Conservation (phyloP, 441 rosid genomes). For the Gossypium lobatum region DNA sequence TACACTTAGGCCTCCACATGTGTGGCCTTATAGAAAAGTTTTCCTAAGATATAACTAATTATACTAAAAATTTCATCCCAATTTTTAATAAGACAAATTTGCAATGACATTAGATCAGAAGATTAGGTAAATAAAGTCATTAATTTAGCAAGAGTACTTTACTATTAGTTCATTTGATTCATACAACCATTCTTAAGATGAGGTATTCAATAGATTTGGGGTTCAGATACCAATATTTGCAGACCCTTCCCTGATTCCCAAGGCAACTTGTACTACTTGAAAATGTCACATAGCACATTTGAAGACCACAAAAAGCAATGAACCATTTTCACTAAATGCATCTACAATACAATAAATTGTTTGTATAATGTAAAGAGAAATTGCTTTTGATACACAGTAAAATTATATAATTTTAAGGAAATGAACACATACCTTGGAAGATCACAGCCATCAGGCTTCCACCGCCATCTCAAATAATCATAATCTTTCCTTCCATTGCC, state of each 20-base stretch:
- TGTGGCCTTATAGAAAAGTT: neutral
- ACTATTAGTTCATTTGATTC: neutral
- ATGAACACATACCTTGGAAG: slow-evolving; percentile 61
- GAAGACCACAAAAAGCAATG: too few species aligned
- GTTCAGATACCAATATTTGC: too few species aligned
- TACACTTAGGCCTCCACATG: neutral
- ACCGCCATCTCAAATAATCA: slow-evolving; percentile 64
- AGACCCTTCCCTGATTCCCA: too few species aligned
- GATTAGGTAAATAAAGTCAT: neutral
- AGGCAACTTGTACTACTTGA: too few species aligned
- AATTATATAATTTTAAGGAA: neutral
- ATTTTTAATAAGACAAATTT: neutral
- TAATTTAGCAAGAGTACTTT: neutral
- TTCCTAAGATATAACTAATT: neutral
- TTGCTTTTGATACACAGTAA: too few species aligned
- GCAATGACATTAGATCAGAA: neutral
- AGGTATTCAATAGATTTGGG: neutral
- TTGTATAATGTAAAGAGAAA: too few species aligned
- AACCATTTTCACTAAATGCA: neutral
- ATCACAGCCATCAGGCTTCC: slow-evolving; percentile 89
- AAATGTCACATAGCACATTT: too few species aligned
- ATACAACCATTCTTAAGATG: neutral
- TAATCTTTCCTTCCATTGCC: slow-evolving; percentile 68
- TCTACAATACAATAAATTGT: too few species aligned
- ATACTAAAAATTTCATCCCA: neutral